phyloP scores from a whole-genome alignment of 768 basidiomycete species.

The Pleurotus tuber-regium region DNA sequence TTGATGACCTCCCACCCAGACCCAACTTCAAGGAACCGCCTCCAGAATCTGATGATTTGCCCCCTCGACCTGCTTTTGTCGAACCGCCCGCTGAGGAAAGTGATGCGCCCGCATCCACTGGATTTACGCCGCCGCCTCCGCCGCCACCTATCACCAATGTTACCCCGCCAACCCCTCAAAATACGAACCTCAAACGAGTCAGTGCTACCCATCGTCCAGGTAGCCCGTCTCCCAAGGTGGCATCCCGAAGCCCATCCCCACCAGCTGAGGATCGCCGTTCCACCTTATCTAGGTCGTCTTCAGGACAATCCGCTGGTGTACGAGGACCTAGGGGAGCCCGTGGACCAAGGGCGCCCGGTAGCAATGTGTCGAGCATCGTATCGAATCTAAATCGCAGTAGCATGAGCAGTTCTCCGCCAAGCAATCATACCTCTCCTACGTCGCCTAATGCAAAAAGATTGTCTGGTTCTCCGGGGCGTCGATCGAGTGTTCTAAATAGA shows the following conservation, averaged over 20 bases:
- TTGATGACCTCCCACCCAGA: slow-evolving; percentile 38
- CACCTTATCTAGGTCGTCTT: slow-evolving; percentile 19
- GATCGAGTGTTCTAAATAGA: slow-evolving; percentile 49
- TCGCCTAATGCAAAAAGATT: slow-evolving; percentile 44
- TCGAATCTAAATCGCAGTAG: slow-evolving; percentile 55
- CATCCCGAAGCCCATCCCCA: slow-evolving; percentile 45
- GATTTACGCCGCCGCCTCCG: slow-evolving; percentile 26
- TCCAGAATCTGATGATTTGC: slow-evolving; percentile 49
- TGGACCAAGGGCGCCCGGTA: slow-evolving; percentile 39
- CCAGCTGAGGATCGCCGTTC: slow-evolving; percentile 22
- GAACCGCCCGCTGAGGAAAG: slow-evolving; percentile 32
- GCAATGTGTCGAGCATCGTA: slow-evolving; percentile 53
- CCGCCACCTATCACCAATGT: slow-evolving; percentile 39
- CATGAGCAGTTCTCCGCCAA: slow-evolving; percentile 31
- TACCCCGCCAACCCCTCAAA: slow-evolving; percentile 52
- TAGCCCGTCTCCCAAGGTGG: slow-evolving; percentile 32
- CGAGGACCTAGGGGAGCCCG: slow-evolving; percentile 43
- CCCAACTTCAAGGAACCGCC: slow-evolving; percentile 59
- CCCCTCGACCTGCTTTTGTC: slow-evolving; percentile 38
- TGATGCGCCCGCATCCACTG: slow-evolving; percentile 18
- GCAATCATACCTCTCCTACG: slow-evolving; percentile 19
- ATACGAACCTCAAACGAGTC: slow-evolving; percentile 19
- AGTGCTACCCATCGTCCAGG: slow-evolving; percentile 29
- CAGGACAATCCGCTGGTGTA: slow-evolving; percentile 20
- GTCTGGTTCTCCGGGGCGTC: slow-evolving; percentile 43